Base-by-base conservation (phyloP, 176 grass and related monocot genomes). In the Phyllostachys edulis region DNA sequence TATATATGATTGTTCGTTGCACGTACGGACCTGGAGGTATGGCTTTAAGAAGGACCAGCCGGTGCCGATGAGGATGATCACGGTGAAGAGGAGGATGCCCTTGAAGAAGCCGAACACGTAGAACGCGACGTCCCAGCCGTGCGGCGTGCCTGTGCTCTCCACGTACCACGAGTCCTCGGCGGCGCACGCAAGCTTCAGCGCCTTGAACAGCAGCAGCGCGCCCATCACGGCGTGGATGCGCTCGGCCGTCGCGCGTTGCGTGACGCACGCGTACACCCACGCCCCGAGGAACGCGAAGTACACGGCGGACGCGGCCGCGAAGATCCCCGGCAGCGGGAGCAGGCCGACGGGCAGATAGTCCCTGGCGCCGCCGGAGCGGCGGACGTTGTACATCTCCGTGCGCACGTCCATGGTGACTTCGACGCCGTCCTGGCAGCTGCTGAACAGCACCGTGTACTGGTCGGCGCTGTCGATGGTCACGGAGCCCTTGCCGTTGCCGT, bases 31-130 rank as follows among this genome's bases (percentile, higher is more conserved):
- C 90, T 94, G 92, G 42, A n/a, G n/a, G 42, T 87, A 94, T 0
- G 92, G 92, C 67, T 94, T 91, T 2, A 91, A 7, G 87, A 91
- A 94, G 39, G 92, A 94, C 89, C 92, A 94, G 21, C 92, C 89
- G 49, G 92, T 91, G 86, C 92, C 89, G 54, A 94, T 79, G 86
- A 94, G 92, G 2, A 91, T 84, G 52, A 91, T 91, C 64, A 94
- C 80, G 7, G 92, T 91, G 80, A 94, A 91, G 64, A 94, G 89
- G 0, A 91, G 79, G 40, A 94, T 67, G 71, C 89, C 87, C 86
- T 94, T 94, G 86, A 91, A 84, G 84, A 94, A 94, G 5, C 89
- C 89, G 42, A 89, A 94, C 0, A 91, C 86, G 80, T 91, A 94
- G 89, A 94, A 94, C 3, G 84, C 89, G 20, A 91, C 92, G 92